Evolutionary conservation across 2,329 filamentous ascomycete species (phyloP).

Genomic region (Diatrype stigma): DNA sequence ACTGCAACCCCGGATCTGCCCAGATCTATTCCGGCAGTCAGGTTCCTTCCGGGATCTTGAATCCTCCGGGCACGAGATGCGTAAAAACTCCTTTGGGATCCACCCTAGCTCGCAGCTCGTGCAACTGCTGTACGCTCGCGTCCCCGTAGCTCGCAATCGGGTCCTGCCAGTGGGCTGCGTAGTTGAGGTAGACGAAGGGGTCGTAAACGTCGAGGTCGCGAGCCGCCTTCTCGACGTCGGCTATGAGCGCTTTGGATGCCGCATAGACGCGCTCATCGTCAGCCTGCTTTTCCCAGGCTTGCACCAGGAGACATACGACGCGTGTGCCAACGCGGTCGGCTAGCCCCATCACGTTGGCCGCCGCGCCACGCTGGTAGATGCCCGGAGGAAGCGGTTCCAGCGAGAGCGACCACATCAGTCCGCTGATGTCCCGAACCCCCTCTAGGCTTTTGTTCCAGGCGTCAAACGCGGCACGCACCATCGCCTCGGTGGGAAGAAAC

Average conservation of each 20-base stretch:
- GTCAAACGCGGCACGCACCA: constrained; percentile 1
- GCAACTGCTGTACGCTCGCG: constrained; percentile 1
- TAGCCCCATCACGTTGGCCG: constrained; percentile 1
- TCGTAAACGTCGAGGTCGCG: neutral
- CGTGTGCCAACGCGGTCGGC: constrained; percentile 1
- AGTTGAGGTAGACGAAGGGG: constrained; percentile 6
- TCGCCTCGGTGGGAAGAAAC: neutral
- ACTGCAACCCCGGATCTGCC: too few species aligned
- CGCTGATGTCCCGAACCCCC: neutral
- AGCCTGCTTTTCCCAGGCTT: neutral
- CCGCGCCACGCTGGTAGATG: constrained; percentile 1
- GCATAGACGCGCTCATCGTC: constrained; percentile 1
- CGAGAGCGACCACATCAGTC: constrained; percentile 1
- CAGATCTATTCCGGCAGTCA: too few species aligned
- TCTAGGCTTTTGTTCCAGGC: neutral
- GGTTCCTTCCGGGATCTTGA: too few species aligned
- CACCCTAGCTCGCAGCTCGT: neutral
- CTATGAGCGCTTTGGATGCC: neutral
- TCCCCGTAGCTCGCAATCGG: constrained; percentile 6
- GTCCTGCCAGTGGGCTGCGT: constrained; percentile 6
- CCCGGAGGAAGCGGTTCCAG: constrained; percentile 6
- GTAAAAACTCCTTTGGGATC: constrained; percentile 3
- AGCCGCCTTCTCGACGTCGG: neutral
- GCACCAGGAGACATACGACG: neutral
- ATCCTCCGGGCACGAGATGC: constrained; percentile 3